These are phyloP conservation scores for Lanmaoa pseudosensibilis DNA, from an alignment of 768 basidiomycete genomes.

Conservation along the genomic window DNA sequence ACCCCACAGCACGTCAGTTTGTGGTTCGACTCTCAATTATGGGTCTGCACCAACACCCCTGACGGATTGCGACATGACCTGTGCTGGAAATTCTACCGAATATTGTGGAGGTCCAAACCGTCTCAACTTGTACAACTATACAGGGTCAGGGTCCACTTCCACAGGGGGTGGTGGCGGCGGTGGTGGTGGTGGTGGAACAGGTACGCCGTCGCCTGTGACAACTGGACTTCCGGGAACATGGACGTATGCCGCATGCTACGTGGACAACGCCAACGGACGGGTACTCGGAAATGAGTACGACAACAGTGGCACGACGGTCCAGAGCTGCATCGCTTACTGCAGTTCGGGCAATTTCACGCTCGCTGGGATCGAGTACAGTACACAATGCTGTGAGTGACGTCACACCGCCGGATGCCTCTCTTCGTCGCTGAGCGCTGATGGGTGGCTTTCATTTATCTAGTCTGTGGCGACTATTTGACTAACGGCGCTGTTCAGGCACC, in stretches of 20 bases:
- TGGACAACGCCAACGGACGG: slow-evolving; percentile 71
- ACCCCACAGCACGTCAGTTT: slow-evolving; percentile 41
- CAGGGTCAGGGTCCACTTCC: not conserved
- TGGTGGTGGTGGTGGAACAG: too few species aligned
- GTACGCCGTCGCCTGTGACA: slow-evolving; percentile 39
- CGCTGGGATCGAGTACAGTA: slow-evolving; percentile 67
- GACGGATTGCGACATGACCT: slow-evolving; percentile 50
- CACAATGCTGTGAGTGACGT: slow-evolving; percentile 46
- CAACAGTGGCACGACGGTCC: slow-evolving; percentile 48
- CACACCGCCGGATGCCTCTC: not conserved
- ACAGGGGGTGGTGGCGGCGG: not conserved
- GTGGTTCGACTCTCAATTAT: slow-evolving; percentile 16
- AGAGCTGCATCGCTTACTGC: slow-evolving; percentile 65
- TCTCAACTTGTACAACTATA: slow-evolving; percentile 22
- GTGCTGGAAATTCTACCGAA: slow-evolving; percentile 39
- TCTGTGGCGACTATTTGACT: slow-evolving; percentile 68
- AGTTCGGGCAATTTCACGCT: slow-evolving; percentile 53
- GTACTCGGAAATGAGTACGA: slow-evolving; percentile 48
- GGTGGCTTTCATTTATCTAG: slow-evolving; percentile 34
- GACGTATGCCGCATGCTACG: slow-evolving; percentile 65
- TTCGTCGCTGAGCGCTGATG: slow-evolving; percentile 8
- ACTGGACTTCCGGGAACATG: slow-evolving; percentile 54
- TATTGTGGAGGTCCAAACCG: slow-evolving; percentile 74
- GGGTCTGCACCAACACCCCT: slow-evolving; percentile 39
- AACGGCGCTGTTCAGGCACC: slow-evolving; percentile 54